phyloP scores from a whole-genome alignment of 495 filamentous ascomycete genomes.

The Aspergillus biplanus region DNA sequence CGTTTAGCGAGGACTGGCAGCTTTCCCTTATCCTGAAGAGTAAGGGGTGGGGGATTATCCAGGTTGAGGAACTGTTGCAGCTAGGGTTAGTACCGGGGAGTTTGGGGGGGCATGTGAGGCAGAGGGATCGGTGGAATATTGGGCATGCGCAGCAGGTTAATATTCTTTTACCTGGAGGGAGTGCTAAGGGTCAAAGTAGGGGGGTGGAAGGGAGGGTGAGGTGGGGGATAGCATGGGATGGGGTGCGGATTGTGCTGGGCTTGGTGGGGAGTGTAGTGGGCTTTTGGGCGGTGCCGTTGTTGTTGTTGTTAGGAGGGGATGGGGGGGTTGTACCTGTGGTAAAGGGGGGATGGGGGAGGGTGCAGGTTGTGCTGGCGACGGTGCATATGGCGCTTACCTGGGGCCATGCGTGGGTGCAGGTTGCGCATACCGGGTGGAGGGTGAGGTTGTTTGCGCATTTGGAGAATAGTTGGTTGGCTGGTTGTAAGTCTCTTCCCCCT shows the following conservation, averaged over 20 bases:
- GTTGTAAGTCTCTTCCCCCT: slow-evolving; percentile 25
- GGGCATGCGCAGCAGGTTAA: slow-evolving; percentile 41
- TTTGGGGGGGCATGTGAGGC: slow-evolving; percentile 51
- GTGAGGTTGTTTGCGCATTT: slow-evolving; percentile 34
- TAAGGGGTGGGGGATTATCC: slow-evolving; percentile 46
- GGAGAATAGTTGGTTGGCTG: slow-evolving; percentile 42
- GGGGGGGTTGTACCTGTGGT: slow-evolving; percentile 22
- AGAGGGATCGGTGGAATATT: slow-evolving; percentile 46
- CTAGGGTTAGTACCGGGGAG: slow-evolving; percentile 55
- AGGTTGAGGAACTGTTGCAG: slow-evolving; percentile 54
- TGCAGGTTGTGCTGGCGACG: slow-evolving; percentile 28
- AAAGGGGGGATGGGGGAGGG: background rate
- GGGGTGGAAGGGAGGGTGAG: background rate
- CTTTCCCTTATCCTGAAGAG: slow-evolving; percentile 50
- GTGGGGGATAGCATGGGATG: slow-evolving; percentile 33
- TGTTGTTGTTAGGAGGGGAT: slow-evolving; percentile 24
- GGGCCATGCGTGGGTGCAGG: slow-evolving; percentile 33
- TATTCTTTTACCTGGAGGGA: slow-evolving; percentile 9
- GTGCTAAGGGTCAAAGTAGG: no score
- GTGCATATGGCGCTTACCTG: slow-evolving; percentile 28
- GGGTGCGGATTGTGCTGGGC: slow-evolving; percentile 30
- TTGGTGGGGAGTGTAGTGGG: slow-evolving; percentile 25
- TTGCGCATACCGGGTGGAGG: slow-evolving; percentile 23
- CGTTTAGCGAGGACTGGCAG: slow-evolving; percentile 55
- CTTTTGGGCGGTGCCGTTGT: slow-evolving; percentile 29